phyloP scores from a whole-genome alignment of 176 grass and related monocot species.

The Eragrostis curvula region DNA sequence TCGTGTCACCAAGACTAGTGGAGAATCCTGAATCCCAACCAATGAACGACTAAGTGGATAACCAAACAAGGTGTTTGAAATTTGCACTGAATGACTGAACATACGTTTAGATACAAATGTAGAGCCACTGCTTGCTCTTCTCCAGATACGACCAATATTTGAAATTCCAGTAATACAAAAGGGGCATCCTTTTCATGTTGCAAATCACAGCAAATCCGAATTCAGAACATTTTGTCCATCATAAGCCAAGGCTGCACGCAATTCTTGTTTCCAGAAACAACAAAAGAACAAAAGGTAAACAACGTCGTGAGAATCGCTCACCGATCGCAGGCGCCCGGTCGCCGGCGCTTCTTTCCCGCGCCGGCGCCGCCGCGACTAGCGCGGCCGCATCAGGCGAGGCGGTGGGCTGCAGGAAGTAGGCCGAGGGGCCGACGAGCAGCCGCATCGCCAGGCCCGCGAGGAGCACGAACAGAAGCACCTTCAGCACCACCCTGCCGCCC shows the following conservation, averaged over 20 bases:
- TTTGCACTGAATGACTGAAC: not conserved
- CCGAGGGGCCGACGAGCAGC: constrained; percentile 48
- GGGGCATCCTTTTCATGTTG: not conserved
- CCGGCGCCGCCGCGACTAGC: not conserved
- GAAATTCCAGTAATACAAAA: not conserved
- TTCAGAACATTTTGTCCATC: not conserved
- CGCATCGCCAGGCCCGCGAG: constrained; percentile 58
- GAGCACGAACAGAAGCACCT: constrained; percentile 49
- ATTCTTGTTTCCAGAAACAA: not conserved
- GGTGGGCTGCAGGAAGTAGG: constrained; percentile 17
- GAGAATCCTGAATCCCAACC: not conserved
- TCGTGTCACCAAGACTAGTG: not conserved
- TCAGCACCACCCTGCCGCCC: constrained; percentile 39
- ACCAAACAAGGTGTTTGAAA: not conserved
- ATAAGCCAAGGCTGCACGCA: not conserved
- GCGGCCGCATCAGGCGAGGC: constrained; percentile 20
- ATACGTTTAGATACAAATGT: not conserved
- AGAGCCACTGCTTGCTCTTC: not conserved
- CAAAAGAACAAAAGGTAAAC: not conserved
- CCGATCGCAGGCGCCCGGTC: constrained; percentile 7
- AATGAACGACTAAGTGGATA: not conserved
- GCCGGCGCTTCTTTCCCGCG: not conserved
- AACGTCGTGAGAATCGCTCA: constrained; percentile 34
- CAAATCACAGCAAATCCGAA: constrained; percentile 22
- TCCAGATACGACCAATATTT: not conserved